Evolutionary conservation across 805 yeast genomes (phyloP), one percentile per base, ranked within the genome.

Genomic region (Lipomyces yamadae): DNA sequence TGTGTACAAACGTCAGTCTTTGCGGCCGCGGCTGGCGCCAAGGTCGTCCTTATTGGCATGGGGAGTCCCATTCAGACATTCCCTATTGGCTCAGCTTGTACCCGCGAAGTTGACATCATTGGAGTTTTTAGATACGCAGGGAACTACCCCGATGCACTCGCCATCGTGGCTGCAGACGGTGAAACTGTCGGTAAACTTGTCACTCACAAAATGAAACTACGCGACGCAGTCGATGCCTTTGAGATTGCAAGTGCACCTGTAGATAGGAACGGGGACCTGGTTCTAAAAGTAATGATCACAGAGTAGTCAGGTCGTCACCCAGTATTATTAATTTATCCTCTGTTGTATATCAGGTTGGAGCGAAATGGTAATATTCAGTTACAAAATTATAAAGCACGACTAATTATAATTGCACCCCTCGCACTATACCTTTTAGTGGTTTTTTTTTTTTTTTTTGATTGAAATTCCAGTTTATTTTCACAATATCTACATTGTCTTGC

Each of bases 1-100:
- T 78, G 83, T 34, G 82, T 85, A 70, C 78, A 81, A 65, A 80
- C 86, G 1, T 81, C 81, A 29, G 81, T 82, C 65, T 83, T 79
- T 67, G 68, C 75, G 2, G 68, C 76, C 45, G 42, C 69, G 10
- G 68, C 76, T 6, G 74, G 75, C 13, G 76, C 75, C 8, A 69
- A 72, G 24, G 66, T 72, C 56, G 73, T 68, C 69, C 70, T 69
- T 52, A 77, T 70, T 58, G 79, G 73, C 58, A 74, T 73, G 78
- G 74, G 73, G 50, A 64, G 59, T 61, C 78, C 78, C n/a, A 60
- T 75, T 32, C 77, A 73, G 55, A 76, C 77, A n/a, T 69, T 76
- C 10, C 78, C 76, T 61, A 60, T 76, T 30, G 75, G 73, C 13
- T 66, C 78, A 7, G 78, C 78, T 29, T 68, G 71, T 35, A 62